These are phyloP conservation scores for Corylus americana DNA, from an alignment of 306 rosid genomes.

Conservation along the genomic window DNA sequence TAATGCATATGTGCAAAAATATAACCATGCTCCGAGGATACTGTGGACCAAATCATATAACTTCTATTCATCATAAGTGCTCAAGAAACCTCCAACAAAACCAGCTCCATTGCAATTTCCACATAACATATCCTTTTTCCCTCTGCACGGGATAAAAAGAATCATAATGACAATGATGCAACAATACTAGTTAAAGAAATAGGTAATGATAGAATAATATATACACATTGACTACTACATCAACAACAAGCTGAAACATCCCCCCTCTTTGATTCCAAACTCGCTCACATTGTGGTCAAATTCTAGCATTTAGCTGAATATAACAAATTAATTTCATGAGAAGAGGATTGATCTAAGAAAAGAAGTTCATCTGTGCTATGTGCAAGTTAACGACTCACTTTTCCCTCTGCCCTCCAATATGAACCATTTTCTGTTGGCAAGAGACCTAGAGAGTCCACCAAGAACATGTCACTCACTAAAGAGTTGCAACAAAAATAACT, in stretches of 20 bases:
- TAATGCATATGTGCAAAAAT: background rate
- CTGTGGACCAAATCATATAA: no score
- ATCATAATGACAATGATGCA: conserved; percentile 1
- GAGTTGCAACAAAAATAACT: no score
- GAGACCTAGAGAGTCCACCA: background rate
- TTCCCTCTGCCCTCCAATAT: background rate
- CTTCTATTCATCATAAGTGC: conserved; percentile 50
- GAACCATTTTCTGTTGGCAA: no score
- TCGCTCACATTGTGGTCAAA: background rate
- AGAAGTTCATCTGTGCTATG: background rate
- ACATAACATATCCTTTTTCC: conserved; percentile 50
- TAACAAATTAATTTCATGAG: background rate
- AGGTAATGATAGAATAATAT: background rate
- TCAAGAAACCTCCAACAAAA: conserved; percentile 55
- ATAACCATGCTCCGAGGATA: background rate
- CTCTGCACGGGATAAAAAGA: conserved; percentile 24
- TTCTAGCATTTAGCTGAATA: background rate
- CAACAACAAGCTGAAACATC: background rate
- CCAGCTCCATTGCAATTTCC: conserved; percentile 68
- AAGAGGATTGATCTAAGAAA: background rate
- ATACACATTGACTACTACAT: background rate
- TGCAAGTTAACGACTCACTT: background rate
- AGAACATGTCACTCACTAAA: no score
- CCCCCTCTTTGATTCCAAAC: background rate
- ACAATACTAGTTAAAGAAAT: background rate